Evolutionary conservation across 176 grass and related monocot species (phyloP), one percentile per base, ranked within the genome.

Genomic region (Rhynchospora breviuscula): DNA sequence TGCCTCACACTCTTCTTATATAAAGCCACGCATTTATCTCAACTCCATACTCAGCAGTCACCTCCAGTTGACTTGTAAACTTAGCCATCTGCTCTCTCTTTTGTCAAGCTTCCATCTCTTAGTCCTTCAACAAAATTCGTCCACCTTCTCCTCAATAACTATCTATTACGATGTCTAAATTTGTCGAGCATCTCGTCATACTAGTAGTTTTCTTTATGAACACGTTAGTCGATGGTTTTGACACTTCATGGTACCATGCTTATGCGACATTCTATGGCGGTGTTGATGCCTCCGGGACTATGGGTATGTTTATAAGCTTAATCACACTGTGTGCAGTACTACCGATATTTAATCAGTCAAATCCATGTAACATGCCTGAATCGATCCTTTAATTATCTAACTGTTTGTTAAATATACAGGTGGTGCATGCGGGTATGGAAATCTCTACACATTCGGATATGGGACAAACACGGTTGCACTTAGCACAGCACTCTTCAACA

Each of bases 401-500:
- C 52, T 10, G 7, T 82, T 53, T 82, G 21, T 53, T 69, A 33
- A 18, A 23, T 57, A 15, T 57, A 21, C 43, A 97, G 94, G 94
- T 19, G 94, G 94, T 61, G 94, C 91, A 3, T 97, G 94, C 8
- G 94, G 94, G 8, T 97, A 97, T 22, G 91, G 89, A 17, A 90
- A 97, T 72, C 82, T 97, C 40, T 97, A 94, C 88, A 74, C 88
- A 81, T 61, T 83, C 25, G 94, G 94, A 51, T 97, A 97, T 59
- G 94, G 94, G 33, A 92, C 94, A 52, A 21, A 87, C 84, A 97
- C 94, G 4, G 91, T 86, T 58, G 94, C 94, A 14, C 88, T 97
- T 47, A 97, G 94, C 89, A 86, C 82, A 3, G 14, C 82, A 4
- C 47, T 97, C 13, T 97, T 93, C 84, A 92, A 97, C 61, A 81